Conservation (phyloP, 352 stramenopile species). For the Aphanomyces invadans region DNA sequence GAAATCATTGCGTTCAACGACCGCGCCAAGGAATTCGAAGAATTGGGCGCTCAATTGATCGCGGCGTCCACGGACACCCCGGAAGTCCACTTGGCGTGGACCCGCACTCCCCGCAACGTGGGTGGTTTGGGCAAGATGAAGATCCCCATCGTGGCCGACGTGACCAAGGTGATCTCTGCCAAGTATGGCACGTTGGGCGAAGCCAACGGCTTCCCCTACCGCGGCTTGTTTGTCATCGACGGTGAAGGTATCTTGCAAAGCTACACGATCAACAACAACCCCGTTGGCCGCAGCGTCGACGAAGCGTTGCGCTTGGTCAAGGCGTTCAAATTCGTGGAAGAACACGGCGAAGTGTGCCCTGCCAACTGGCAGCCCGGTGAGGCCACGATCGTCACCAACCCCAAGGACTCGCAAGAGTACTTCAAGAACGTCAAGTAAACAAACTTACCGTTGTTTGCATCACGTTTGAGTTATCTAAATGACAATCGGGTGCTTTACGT, state of each 20-base stretch:
- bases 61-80: slow-evolving; percentile 85
- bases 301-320: slow-evolving; percentile 89
- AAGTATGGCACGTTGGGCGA: slow-evolving; percentile 89
- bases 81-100: slow-evolving; percentile 88
- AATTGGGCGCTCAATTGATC: slow-evolving; percentile 83
- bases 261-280: slow-evolving; percentile 89
- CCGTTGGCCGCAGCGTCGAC: slow-evolving; percentile 87
- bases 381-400: slow-evolving; percentile 80
- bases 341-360: slow-evolving; percentile 90
- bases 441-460: background rate
- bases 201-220: slow-evolving; percentile 74
- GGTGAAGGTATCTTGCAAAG: slow-evolving; percentile 78
- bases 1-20: slow-evolving; percentile 90
- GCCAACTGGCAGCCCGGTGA: slow-evolving; percentile 88
- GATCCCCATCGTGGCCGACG: slow-evolving; percentile 90
- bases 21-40: slow-evolving; percentile 70
- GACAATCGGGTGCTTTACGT: too few relatives aligned
- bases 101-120: slow-evolving; percentile 78
- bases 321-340: slow-evolving; percentile 88
- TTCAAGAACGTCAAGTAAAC: slow-evolving; percentile 63
- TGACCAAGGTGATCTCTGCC: slow-evolving; percentile 87
- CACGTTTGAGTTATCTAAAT: background rate
- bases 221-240: slow-evolving; percentile 92
- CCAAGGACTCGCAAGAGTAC: slow-evolving; percentile 75
- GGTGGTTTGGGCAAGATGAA: slow-evolving; percentile 89